phyloP scores from a whole-genome alignment of 495 filamentous ascomycete species.

The Haplographium delicatum region DNA sequence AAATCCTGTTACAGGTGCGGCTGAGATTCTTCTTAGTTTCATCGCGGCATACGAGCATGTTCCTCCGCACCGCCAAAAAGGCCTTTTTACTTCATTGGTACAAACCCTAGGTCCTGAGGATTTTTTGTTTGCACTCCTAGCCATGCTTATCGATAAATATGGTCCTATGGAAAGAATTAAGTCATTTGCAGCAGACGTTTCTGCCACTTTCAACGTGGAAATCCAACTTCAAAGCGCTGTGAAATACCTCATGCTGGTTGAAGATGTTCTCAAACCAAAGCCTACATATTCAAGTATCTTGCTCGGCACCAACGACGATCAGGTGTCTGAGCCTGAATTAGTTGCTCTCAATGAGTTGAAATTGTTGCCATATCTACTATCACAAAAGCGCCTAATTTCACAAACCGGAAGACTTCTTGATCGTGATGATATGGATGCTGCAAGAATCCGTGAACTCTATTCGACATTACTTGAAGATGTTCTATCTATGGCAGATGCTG shows the following conservation, averaged over 20 bases:
- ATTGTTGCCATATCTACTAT: conserved; percentile 49
- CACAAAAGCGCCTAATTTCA: conserved; percentile 40
- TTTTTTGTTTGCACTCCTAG: conserved; percentile 67
- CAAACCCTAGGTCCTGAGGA: conserved; percentile 78
- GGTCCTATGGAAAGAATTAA: conserved; percentile 43
- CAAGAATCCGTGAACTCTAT: conserved; percentile 60
- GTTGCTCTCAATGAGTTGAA: conserved; percentile 58
- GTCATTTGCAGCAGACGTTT: conserved; percentile 49
- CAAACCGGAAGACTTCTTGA: conserved; percentile 45
- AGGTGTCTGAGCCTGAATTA: conserved; percentile 50
- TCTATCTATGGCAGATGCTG: conserved; percentile 53
- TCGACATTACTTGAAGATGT: conserved; percentile 64
- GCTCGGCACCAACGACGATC: conserved; percentile 58
- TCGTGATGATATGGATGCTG: conserved; percentile 52
- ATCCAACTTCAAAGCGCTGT: conserved; percentile 64
- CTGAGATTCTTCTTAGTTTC: conserved; percentile 86
- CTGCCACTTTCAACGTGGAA: conserved; percentile 52
- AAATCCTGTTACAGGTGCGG: conserved; percentile 69
- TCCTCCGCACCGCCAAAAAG: conserved; percentile 72
- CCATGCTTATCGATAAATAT: conserved; percentile 69
- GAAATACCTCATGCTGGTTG: conserved; percentile 66
- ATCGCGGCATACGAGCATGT: conserved; percentile 93
- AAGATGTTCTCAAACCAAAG: conserved; percentile 67
- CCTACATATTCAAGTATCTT: conserved; percentile 61
- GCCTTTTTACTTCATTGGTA: conserved; percentile 74